Percentiles rank a stretch among this genome's conserved stretches.
phyloP scores from a whole-genome alignment of 75 land plant genomes.

The Sequoiadendron giganteum region DNA sequence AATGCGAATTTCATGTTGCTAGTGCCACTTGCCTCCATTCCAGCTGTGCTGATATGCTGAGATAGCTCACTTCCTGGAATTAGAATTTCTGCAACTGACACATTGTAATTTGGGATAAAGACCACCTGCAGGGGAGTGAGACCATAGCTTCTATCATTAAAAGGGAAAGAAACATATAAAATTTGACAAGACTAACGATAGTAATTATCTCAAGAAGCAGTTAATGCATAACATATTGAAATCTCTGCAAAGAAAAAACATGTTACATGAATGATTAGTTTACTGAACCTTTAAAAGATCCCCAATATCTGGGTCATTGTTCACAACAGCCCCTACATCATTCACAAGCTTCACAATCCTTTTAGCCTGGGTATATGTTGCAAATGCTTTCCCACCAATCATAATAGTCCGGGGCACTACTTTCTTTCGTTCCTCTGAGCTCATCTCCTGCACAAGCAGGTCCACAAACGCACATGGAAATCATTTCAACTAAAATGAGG shows the following conservation, averaged over 20 bases:
- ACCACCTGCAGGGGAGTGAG: slow-evolving; percentile 61
- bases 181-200: not conserved
- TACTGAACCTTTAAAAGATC: slow-evolving; percentile 69
- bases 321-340: slow-evolving; percentile 96
- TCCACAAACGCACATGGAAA: not conserved
- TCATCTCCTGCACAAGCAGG: slow-evolving; percentile 60
- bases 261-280: not conserved
- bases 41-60: slow-evolving; percentile 98
- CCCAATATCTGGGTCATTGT: slow-evolving; percentile 82
- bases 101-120: slow-evolving; percentile 97
- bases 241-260: not conserved
- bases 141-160: slow-evolving; percentile 7
- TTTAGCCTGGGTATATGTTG: slow-evolving; percentile 94
- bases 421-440: slow-evolving; percentile 64
- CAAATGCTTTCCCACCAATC: slow-evolving; percentile 99
- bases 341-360: slow-evolving; percentile 90
- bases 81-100: slow-evolving; percentile 86
- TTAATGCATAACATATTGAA: not conserved
- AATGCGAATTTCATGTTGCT: slow-evolving; percentile 99
- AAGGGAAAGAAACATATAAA: not conserved
- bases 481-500: not conserved
- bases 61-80: slow-evolving; percentile 98
- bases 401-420: slow-evolving; percentile 84
- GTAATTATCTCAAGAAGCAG: not conserved
- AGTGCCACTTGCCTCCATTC: slow-evolving; percentile 99